Percentiles rank a stretch among this genome's conserved stretches.
These are phyloP conservation scores for Fragaria iinumae DNA, from an alignment of 306 rosid species.

Conservation along the genomic window DNA sequence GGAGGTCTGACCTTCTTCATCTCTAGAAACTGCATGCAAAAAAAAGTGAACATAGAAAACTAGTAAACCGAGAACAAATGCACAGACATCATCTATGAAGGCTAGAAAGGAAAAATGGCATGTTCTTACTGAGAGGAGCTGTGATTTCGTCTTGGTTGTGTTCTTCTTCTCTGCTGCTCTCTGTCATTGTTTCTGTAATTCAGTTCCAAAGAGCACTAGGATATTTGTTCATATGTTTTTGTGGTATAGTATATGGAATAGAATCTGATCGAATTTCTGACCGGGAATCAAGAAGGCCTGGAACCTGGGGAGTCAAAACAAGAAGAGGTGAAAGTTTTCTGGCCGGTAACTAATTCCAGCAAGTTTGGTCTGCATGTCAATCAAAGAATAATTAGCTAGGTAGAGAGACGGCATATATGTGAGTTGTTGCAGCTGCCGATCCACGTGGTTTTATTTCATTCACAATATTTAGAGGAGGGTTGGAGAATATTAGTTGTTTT, in stretches of 20 bases:
- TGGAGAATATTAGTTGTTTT: not conserved
- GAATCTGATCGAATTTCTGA: not conserved
- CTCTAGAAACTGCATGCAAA: conserved; percentile 17
- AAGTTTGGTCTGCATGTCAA: not conserved
- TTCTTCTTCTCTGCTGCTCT: conserved; percentile 13
- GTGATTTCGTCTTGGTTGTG: conserved; percentile 24
- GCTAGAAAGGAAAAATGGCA: not conserved
- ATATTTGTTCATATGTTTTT: not conserved
- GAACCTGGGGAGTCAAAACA: not conserved
- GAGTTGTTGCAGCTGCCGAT: conserved; percentile 2
- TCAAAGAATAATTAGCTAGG: not conserved
- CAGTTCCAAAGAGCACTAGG: not conserved
- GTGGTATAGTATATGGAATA: not conserved
- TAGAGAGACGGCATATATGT: not conserved
- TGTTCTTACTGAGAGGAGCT: conserved; percentile 27
- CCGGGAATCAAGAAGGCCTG: not conserved
- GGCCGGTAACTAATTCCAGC: not conserved
- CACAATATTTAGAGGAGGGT: not conserved
- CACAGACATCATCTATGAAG: not conserved
- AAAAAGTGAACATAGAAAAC: not conserved
- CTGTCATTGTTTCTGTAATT: not conserved
- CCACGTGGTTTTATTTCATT: conserved; percentile 13
- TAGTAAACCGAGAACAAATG: not conserved
- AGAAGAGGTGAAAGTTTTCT: not conserved
- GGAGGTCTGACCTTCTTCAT: conserved; percentile 3